These are phyloP conservation scores for Botryotinia convoluta DNA, from an alignment of 2,329 filamentous ascomycete genomes.

Conservation along the genomic window DNA sequence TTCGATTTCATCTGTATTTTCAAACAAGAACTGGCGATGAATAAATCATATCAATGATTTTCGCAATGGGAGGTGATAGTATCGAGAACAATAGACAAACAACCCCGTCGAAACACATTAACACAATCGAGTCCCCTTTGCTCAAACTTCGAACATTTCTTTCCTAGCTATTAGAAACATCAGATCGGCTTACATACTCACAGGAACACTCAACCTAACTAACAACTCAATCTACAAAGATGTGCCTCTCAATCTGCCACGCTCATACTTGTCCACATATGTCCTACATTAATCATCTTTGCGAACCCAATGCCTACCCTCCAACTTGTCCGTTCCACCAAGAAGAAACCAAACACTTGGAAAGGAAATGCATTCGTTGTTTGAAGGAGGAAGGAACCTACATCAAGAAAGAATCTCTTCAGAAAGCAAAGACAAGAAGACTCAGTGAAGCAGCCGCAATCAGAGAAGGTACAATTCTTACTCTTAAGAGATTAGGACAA, in stretches of 20 bases:
- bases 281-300: neutral
- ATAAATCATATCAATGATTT: too few species aligned
- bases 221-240: neutral
- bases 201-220: neutral
- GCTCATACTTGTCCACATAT: neutral
- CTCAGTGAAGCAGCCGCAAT: neutral
- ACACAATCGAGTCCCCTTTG: neutral
- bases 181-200: neutral
- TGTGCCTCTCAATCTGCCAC: slow-evolving; percentile 8
- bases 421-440: neutral
- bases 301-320: neutral
- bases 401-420: neutral
- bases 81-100: neutral
- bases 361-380: neutral
- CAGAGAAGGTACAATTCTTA: neutral
- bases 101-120: neutral
- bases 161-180: neutral
- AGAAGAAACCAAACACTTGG: neutral
- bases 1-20: neutral
- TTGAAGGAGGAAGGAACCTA: neutral
- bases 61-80: rapidly evolving
- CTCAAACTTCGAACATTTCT: neutral
- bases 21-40: rapidly evolving
- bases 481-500: neutral
- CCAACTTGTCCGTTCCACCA: neutral